phyloP scores from a whole-genome alignment of 495 filamentous ascomycete genomes.

The Tirmania nivea region DNA sequence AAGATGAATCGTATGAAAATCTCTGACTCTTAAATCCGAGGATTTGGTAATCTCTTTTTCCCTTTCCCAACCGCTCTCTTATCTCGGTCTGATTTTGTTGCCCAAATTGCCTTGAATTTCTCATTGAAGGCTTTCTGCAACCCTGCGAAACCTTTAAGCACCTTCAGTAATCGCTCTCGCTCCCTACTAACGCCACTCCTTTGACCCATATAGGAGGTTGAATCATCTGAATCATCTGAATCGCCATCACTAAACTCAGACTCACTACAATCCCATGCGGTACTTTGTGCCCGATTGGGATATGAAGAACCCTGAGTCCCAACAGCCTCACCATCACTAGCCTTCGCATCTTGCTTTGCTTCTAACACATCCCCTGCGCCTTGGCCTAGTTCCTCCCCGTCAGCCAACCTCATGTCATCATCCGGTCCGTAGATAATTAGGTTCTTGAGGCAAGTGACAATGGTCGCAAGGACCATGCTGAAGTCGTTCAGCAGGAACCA shows the following conservation, averaged over 20 bases:
- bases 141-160: conserved; percentile 32
- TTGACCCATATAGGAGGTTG: conserved; percentile 11
- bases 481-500: conserved; percentile 48
- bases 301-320: conserved; percentile 11
- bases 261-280: not conserved
- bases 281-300: not conserved
- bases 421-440: conserved; percentile 27
- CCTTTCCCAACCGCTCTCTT: no score
- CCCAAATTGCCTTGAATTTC: conserved; percentile 41
- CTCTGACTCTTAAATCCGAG: no score
- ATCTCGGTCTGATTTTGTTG: not conserved
- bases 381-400: conserved; percentile 23
- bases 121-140: conserved; percentile 38
- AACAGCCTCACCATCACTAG: conserved; percentile 18
- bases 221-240: conserved; percentile 16
- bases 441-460: conserved; percentile 34
- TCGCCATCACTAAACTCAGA: conserved; percentile 15
- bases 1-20: no score
- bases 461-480: conserved; percentile 43
- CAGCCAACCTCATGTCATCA: conserved; percentile 21
- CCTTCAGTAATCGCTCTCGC: conserved; percentile 30
- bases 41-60: no score
- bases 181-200: conserved; percentile 19
- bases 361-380: conserved; percentile 18
- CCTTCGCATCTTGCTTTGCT: conserved; percentile 12